A percentile compares a stretch with the other conserved stretches of the same genome.
These are phyloP conservation scores for Wallacemonas sp. DNA, from an alignment of 208 protist genomes.

Conservation along the genomic window DNA sequence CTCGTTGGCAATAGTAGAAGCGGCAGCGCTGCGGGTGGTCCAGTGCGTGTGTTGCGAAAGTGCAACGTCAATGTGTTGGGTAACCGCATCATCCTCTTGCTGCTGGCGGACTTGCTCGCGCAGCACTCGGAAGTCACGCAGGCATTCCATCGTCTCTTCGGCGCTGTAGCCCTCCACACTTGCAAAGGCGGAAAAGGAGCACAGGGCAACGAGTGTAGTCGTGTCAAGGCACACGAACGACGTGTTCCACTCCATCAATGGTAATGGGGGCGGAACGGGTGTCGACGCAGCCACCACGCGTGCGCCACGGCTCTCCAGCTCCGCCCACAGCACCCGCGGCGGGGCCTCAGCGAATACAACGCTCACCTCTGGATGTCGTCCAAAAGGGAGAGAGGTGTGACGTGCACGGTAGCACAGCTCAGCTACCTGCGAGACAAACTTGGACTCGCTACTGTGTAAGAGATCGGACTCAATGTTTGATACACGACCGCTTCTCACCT, in stretches of 20 bases:
- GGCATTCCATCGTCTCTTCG: conserved; percentile 15
- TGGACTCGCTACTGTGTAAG: conserved; percentile 15
- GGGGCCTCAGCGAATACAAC: conserved; percentile 27
- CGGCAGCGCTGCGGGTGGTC: not conserved
- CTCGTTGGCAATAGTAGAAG: conserved; percentile 1
- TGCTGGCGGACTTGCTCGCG: conserved; percentile 55
- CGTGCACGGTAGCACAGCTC: conserved; percentile 18
- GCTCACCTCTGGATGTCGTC: conserved; percentile 22
- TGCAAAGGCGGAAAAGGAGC: conserved; percentile 58
- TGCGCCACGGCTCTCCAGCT: conserved; percentile 8
- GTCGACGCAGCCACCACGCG: conserved; percentile 3
- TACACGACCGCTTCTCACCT: conserved; percentile 34
- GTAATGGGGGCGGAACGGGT: not conserved
- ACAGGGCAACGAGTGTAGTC: conserved; percentile 70
- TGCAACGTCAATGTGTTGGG: conserved; percentile 32
- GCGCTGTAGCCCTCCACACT: conserved; percentile 9
- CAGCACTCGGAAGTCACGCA: conserved; percentile 43
- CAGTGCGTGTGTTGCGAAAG: conserved; percentile 34
- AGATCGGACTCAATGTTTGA: conserved; percentile 19
- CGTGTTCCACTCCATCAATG: conserved; percentile 1
- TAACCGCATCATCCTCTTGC: conserved; percentile 24
- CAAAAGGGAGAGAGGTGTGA: conserved; percentile 21
- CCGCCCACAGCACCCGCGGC: conserved; percentile 7
- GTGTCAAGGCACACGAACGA: conserved; percentile 65
- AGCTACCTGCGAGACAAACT: conserved; percentile 17